Base-by-base conservation (phyloP, 2,329 filamentous ascomycete species). In the Penicillium sp. region DNA sequence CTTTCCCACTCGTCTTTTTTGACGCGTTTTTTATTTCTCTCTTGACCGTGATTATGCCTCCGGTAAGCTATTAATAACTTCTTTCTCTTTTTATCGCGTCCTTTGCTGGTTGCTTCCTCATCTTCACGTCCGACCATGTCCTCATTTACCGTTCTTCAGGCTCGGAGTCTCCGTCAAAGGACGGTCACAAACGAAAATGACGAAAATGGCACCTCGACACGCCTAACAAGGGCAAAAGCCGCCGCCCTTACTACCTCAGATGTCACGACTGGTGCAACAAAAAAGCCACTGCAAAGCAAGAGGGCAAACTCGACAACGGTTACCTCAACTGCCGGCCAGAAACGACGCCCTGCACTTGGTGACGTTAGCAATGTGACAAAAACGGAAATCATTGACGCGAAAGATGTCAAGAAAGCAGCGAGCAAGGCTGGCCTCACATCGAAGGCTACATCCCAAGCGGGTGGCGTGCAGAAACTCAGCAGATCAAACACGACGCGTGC, bases 311-410 rank as follows among this genome's bases (percentile, higher is more conserved):
- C 77, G 49, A 64, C 59, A 7, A 60, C 78, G 52, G 73, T 80
- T 49, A 71, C 75, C 60, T 75, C 70, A 61, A 53, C 45, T 23
- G 51, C 43, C 28, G 75, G 79, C 66, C 80, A 79, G 59, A 83
- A 88, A 69, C 94, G 89, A 78, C 90, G 94, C 69, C 84, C 88
- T 66, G 92, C 90, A 49, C 83, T 99, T 38, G 91, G 90, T 58
- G 94, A 99, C 78, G 89, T 97, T 65, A 97, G 91, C 83, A 99
- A 99, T 77, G 88, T 96, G 62, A 85, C 85, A 66, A 97, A 97
- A 61, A 64, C 64, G 16, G 73, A 74, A 74, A 82, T 82, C 48
- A 89, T 90, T 54, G 61, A 66, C 56, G 65, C 62, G 69, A 81
- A 74, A 56, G 88, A 90, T 56, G 84, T 81, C 64, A 96, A 95